Evolutionary conservation across 306 rosid species (phyloP), one percentile per base, ranked within the genome.

Genomic region (Cucurbita pepo): DNA sequence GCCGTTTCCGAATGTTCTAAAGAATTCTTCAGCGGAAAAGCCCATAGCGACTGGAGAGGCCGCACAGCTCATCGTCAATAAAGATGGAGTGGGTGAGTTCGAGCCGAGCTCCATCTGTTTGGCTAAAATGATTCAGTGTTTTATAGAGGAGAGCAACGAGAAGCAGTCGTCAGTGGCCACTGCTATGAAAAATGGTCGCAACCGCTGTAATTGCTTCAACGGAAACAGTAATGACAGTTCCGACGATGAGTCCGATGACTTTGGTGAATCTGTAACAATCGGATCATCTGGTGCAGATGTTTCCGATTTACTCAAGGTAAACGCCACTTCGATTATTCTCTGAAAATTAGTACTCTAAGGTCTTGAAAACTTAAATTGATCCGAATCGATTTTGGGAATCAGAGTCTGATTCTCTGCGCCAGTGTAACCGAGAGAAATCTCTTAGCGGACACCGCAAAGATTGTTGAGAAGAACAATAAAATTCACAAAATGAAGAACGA

Each of bases 131-230:
- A 97, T 94, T 21, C 96, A 89, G 86, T 91, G 87, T 77, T 94
- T 91, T 79, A 86, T 94, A 3, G 99, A 94, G 76, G 97, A 89
- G 14, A 86, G 73, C n/a, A 73, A 56, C 62, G 86, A 74, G 79
- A 96, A 93, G 78, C 87, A 85, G 53, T 91, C 75, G 8, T 77
- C 78, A 18, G 48, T 52, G 21, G 63, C 72, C 78, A 69, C 79
- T 41, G 79, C 77, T 45, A 69, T 59, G 10, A 93, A 87, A 81
- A 78, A 76, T 15, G 89, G 87, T 13, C 90, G 96, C 66, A 87
- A 86, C 72, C 96, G 95, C 84, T 94, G 96, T 82, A 94, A 94
- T 78, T 94, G 97, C 84, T 94, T 94, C 64, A 87, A 94, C 78
- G 95, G 90, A 4, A 94, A 86, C 77, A 65, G 70, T 82, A 90